phyloP scores from a whole-genome alignment of 2,329 filamentous ascomycete genomes.

The Rhexocercosporidium sp. region DNA sequence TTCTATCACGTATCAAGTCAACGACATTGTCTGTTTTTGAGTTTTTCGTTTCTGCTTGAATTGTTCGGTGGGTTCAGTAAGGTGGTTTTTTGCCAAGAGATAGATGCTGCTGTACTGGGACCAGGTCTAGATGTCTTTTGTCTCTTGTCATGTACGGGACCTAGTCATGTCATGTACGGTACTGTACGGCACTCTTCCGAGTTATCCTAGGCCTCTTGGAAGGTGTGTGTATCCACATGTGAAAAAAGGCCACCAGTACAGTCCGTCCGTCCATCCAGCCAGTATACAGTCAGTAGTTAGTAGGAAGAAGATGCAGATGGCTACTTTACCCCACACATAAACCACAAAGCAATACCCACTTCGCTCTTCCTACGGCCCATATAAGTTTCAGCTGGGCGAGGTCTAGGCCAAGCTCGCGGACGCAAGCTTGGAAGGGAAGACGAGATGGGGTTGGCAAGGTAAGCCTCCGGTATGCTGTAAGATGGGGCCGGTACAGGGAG shows the following conservation, averaged over 20 bases:
- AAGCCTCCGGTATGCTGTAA: constrained; percentile 1
- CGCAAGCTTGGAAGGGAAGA: not conserved
- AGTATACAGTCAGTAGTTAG: not conserved
- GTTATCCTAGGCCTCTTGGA: not conserved
- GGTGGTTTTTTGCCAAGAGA: not conserved
- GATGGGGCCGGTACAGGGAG: not conserved
- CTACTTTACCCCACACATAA: not conserved
- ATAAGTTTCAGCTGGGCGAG: constrained; percentile 7
- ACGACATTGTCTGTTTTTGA: too few species aligned
- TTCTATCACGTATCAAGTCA: constrained; percentile 6
- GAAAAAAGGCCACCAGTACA: not conserved
- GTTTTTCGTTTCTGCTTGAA: too few species aligned
- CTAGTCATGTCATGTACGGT: not conserved
- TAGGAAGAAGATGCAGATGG: not conserved
- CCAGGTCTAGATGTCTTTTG: not conserved
- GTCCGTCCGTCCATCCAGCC: not conserved
- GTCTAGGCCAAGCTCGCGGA: constrained; percentile 8
- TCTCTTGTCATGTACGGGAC: constrained; percentile 1
- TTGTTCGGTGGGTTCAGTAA: too few species aligned
- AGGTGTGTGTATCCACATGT: not conserved
- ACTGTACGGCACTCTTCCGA: not conserved
- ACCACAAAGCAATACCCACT: not conserved
- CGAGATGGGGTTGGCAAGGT: not conserved
- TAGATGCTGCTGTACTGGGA: not conserved
- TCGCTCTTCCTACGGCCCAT: not conserved